These are phyloP conservation scores for Mycosphaerella sp. DNA, from an alignment of 2,329 filamentous ascomycete species.

Conservation along the genomic window DNA sequence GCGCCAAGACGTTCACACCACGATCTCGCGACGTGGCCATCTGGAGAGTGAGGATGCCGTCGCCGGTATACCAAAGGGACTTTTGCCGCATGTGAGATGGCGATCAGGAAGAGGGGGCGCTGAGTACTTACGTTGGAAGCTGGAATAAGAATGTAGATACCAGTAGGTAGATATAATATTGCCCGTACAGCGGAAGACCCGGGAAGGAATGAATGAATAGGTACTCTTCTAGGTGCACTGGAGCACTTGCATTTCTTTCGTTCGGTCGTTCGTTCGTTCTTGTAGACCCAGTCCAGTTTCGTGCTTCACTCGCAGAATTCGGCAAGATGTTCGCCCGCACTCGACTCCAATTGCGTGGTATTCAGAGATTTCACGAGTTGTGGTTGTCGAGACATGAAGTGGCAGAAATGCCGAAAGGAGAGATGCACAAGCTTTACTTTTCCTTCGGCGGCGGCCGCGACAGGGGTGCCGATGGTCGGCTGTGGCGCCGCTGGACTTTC, in stretches of 20 bases:
- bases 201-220: not conserved
- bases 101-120: not conserved
- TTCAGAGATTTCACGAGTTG: not conserved
- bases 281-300: not conserved
- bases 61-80: not conserved
- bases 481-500: not conserved
- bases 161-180: not conserved
- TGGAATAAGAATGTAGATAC: not conserved
- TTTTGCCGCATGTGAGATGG: not conserved
- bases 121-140: slow-evolving; percentile 6
- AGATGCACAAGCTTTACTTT: slow-evolving; percentile 4
- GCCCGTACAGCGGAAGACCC: slow-evolving; percentile 4
- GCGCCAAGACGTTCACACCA: slow-evolving; percentile 1
- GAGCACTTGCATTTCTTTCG: not conserved
- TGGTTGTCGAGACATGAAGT: slow-evolving; percentile 6
- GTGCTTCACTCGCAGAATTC: not conserved
- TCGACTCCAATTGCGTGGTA: not conserved
- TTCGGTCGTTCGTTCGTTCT: not conserved
- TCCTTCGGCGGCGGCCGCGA: slow-evolving; percentile 1
- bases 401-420: slow-evolving; percentile 3
- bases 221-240: not conserved
- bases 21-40: slow-evolving; percentile 5
- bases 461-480: not conserved
- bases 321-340: not conserved
- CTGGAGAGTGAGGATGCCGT: slow-evolving; percentile 1